phyloP scores from a whole-genome alignment of 371 early-diverging fungal genomes.

The Chytridiales sp. region DNA sequence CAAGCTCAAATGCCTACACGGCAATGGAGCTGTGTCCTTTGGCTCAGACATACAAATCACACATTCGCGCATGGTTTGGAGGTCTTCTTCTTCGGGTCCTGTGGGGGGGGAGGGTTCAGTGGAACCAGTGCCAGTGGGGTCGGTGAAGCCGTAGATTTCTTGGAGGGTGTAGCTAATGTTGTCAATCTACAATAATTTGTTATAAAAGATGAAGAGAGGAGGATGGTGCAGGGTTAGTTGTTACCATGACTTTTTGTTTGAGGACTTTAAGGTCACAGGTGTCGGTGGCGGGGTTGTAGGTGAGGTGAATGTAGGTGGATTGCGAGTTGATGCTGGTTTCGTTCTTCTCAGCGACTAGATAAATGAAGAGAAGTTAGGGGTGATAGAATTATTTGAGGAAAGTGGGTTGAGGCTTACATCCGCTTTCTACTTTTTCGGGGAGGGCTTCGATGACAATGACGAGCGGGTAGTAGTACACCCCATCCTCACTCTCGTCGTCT shows the following conservation, averaged over 20 bases:
- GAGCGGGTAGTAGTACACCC: constrained; percentile 11
- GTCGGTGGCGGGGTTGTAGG: constrained; percentile 19
- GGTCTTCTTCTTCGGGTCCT: neutral
- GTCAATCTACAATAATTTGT: constrained; percentile 15
- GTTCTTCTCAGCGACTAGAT: neutral
- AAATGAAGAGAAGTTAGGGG: neutral
- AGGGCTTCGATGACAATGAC: constrained; percentile 15
- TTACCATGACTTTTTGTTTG: constrained; percentile 29
- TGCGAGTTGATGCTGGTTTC: no score
- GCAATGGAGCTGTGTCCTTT: constrained; percentile 39
- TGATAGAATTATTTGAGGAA: neutral
- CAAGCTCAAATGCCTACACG: constrained; percentile 42
- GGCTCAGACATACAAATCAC: constrained; percentile 41
- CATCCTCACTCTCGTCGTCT: neutral
- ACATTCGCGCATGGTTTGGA: constrained; percentile 34
- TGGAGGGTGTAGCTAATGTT: constrained; percentile 25
- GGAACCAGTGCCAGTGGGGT: constrained; percentile 24
- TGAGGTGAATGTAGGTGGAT: constrained; percentile 19
- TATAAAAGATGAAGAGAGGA: neutral
- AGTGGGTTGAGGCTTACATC: neutral
- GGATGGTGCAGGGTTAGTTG: neutral
- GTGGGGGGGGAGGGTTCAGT: constrained; percentile 1
- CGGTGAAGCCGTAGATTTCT: constrained; percentile 38
- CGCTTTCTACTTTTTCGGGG: neutral
- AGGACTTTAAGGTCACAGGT: constrained; percentile 23